Base-by-base conservation (phyloP, 2,329 filamentous ascomycete species). In the Claviceps citrina region DNA sequence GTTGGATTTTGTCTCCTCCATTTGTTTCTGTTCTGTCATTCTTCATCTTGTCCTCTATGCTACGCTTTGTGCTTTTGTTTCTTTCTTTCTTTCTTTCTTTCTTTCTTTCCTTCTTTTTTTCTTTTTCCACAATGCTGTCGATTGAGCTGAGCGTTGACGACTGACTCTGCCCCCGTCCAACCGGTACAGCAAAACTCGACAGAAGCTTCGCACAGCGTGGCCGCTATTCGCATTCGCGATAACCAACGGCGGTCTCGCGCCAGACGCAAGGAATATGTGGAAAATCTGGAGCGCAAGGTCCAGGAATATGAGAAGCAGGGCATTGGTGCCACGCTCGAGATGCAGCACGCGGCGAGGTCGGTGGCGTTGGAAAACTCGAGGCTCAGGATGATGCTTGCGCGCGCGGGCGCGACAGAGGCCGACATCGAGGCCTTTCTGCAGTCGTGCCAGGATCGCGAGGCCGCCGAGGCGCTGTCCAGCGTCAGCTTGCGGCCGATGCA, bases 231-330 rank as follows among this genome's bases (percentile, higher is more conserved):
- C 41, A 64, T 65, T 47, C 63, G 68, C 46, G 63, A 71, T 45
- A 73, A 70, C 51, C 70, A 74, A 55, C 66, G 69, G 35, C 66
- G 65, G 27, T 70, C 65, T 13, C 63, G 71, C 27, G 67, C 65
- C 22, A 67, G 70, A 28, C 65, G 62, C 25, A 66, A 65, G 43
- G 68, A 70, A 44, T 66, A 67, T 43, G 54, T 73, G 41, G 61
- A 65, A 38, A 59, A 59, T 12, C 56, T 76, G 43, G 66, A 70
- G 49, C 55, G 50, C 18, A 61, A 61, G 32, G 45, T 74, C 26
- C 58, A 59, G 16, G 64, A 66, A 22, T 67, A 65, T 49, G 67
- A 73, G 54, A 54, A 53, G n/a, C 58, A 54, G 5, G 69, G 65
- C 18, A 60, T 67, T 13, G 59, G 64, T 40, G 71, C 70, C 4